Base-by-base conservation (phyloP, 2,329 filamentous ascomycete species). In the Microcyclosporella mali region DNA sequence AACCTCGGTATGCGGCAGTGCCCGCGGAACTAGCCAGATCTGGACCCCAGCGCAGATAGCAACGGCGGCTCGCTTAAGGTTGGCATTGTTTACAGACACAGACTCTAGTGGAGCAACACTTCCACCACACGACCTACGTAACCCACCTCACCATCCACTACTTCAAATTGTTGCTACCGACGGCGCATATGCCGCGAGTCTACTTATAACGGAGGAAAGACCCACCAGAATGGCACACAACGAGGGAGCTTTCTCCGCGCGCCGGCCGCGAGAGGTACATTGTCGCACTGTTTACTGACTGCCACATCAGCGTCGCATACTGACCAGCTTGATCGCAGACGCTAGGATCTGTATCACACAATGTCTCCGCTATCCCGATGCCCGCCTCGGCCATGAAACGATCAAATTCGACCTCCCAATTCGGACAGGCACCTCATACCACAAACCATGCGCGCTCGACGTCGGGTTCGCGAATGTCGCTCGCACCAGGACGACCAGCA, bases 301-400 rank as follows among this genome's bases (percentile, higher is more conserved):
- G n/a, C 12, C 19, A 11, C 19, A 32, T 32, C 16, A 25, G 31
- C 37, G 21, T 33, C 30, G 42, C 21, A 47, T 44, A 44, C 45
- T 49, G 37, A 56, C 46, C 33, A 31, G 46, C 28, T 35, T 17
- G 14, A 37, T 34, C 10, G 25, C 66, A 94, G 88, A 95, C 92
- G 41, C 79, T 97, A 47, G 89, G 84, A 52, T 82, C 82, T 54
- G 81, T 95, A 60, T 90, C 81, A 64, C 80, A 82, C 65, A 90
- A 88, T 51, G 58, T 59, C 65, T 85, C 85, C 15, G 79, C 81
- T 16, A 86, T 98, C 50, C 92, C 92, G 15, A 88, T 94, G 69
- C 90, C 92, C 7, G 78, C 85, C 19, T 97, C 90, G 31, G 87
- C 88, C 31, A 84, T 98, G 77, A 98, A 98, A 72, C 86, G 92